Evolutionary conservation across 495 filamentous ascomycete genomes (phyloP).

Genomic region (Copromyces sp.): DNA sequence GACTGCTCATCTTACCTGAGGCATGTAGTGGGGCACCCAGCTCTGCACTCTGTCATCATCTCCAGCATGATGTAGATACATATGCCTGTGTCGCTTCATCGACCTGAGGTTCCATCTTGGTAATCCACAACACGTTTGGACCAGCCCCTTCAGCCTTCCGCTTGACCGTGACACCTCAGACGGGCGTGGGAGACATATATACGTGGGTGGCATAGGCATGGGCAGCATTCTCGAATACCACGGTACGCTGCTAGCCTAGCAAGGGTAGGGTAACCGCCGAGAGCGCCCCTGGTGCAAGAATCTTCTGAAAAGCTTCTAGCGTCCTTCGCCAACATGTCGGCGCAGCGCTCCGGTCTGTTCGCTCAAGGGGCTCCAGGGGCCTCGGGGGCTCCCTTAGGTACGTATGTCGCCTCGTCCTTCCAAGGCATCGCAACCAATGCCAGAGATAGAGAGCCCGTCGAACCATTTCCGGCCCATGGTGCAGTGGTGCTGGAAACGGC

Average conservation of each 20-base stretch:
- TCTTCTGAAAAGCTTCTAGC: conserved; percentile 15
- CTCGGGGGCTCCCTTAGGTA: background rate
- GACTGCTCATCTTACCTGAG: background rate
- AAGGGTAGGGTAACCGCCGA: background rate
- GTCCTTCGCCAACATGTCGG: conserved; percentile 2
- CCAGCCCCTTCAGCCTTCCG: background rate
- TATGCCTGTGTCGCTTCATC: background rate
- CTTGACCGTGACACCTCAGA: background rate
- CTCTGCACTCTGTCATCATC: background rate
- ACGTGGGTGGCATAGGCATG: background rate
- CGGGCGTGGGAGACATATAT: background rate
- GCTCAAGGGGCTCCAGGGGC: background rate
- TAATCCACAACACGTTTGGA: background rate
- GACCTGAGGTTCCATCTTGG: background rate
- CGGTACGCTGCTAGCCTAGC: background rate
- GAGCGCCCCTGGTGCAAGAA: conserved; percentile 1
- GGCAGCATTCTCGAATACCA: background rate
- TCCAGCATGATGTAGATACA: background rate
- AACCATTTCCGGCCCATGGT: background rate
- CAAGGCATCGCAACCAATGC: background rate
- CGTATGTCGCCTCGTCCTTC: background rate
- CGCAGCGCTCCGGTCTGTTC: background rate
- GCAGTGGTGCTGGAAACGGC: background rate
- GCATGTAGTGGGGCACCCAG: background rate
- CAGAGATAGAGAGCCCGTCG: background rate